phyloP scores from a whole-genome alignment of 2,329 filamentous ascomycete species.

The Apiospora malaysiana region DNA sequence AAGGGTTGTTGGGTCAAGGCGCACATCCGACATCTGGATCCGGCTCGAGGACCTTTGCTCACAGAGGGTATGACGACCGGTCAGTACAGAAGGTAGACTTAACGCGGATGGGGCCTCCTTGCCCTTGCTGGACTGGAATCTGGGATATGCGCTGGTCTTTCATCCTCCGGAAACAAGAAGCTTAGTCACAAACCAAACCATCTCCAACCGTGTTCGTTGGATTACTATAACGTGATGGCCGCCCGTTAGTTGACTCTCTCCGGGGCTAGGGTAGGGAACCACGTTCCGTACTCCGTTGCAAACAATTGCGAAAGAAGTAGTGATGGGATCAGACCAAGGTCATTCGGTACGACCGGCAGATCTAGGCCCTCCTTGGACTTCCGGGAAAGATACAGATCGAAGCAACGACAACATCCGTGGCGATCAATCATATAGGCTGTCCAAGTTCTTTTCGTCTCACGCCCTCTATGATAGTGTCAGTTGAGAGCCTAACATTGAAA shows the following conservation, averaged over 20 bases:
- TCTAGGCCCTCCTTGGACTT: no score
- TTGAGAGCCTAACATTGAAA: no score
- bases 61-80: constrained; percentile 46
- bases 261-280: no score
- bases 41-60: constrained; percentile 40
- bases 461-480: neutral
- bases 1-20: constrained; percentile 20
- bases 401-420: constrained; percentile 26
- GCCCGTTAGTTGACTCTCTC: constrained; percentile 32
- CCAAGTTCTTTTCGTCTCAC: constrained; percentile 33
- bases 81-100: constrained; percentile 33
- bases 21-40: constrained; percentile 3
- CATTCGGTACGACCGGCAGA: no score
- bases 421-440: constrained; percentile 36
- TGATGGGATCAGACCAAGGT: no score
- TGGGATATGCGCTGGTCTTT: constrained; percentile 39
- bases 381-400: no score
- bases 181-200: constrained; percentile 39
- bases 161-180: constrained; percentile 51
- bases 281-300: no score
- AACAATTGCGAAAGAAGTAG: no score
- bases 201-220: constrained; percentile 32
- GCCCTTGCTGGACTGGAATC: constrained; percentile 43
- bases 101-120: constrained; percentile 46
- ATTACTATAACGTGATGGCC: constrained; percentile 29